Evolutionary conservation across 2,329 filamentous ascomycete species (phyloP).

Genomic region (Chrysoporthe austroafricana): DNA sequence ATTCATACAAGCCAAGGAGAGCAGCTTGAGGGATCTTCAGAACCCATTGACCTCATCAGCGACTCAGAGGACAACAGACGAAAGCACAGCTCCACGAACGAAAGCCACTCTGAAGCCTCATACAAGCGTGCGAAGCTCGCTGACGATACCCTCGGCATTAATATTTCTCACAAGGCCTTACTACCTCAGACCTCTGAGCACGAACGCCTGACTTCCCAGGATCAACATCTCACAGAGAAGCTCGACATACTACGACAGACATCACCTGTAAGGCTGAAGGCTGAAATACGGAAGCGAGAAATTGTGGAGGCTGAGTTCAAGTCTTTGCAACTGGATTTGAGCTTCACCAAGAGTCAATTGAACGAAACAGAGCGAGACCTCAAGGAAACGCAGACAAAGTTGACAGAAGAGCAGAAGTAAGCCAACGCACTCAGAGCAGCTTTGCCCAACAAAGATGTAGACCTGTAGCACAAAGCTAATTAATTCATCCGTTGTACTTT

Average conservation of each 20-base stretch:
- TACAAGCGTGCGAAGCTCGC: not conserved
- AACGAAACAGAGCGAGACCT: not conserved
- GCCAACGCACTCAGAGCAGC: too few species aligned
- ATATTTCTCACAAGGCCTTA: not conserved
- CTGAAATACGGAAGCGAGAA: not conserved
- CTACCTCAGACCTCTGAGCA: not conserved
- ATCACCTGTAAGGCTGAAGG: not conserved
- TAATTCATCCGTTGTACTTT: not conserved
- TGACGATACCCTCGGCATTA: not conserved
- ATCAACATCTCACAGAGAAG: not conserved
- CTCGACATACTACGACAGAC: not conserved
- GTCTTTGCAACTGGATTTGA: not conserved
- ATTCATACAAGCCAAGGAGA: not conserved
- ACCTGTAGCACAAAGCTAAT: not conserved
- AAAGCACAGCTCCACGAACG: not conserved
- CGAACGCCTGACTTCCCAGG: not conserved
- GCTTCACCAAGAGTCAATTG: too few species aligned
- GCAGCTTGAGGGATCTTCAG: not conserved
- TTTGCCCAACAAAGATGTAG: not conserved
- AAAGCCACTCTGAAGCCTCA: not conserved
- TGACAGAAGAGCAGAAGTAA: not conserved
- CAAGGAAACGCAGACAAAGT: not conserved
- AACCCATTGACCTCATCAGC: not conserved
- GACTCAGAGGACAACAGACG: not conserved
- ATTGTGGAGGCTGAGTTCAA: not conserved